Conservation (phyloP, 306 rosid genomes). For the Cucurbita moschata region DNA sequence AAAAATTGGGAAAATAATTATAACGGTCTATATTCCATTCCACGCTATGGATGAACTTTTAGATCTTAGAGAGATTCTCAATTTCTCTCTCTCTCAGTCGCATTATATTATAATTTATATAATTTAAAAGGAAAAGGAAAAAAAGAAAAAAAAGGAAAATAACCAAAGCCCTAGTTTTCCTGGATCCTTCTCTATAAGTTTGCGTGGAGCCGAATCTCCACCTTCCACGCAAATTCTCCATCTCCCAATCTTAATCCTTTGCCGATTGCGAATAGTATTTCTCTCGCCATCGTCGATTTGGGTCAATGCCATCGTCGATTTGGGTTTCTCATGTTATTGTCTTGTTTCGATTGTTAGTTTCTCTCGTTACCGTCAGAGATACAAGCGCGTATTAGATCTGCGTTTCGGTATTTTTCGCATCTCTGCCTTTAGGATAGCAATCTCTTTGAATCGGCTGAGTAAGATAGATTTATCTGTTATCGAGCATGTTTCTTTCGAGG, state of each 20-base stretch:
- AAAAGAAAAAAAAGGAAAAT: neutral
- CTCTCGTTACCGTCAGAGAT: neutral
- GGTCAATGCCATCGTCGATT: neutral
- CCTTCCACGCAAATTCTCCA: constrained; percentile 1
- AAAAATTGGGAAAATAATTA: neutral
- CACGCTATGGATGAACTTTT: neutral
- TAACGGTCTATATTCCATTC: neutral
- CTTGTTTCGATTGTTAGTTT: neutral
- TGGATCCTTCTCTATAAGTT: neutral
- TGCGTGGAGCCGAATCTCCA: neutral
- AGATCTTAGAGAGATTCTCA: neutral
- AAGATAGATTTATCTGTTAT: neutral
- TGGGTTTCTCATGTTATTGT: neutral
- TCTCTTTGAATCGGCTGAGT: neutral
- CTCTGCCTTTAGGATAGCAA: neutral
- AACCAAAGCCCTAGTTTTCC: neutral
- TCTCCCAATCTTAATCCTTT: neutral
- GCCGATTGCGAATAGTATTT: neutral
- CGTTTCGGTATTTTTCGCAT: neutral
- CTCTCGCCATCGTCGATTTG: neutral
- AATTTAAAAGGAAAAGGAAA: neutral
- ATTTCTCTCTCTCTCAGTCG: neutral
- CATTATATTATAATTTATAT: neutral
- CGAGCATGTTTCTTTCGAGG: neutral
- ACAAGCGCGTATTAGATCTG: neutral